phyloP scores from a whole-genome alignment of 345 rosid species.

The Citrus trifoliata region DNA sequence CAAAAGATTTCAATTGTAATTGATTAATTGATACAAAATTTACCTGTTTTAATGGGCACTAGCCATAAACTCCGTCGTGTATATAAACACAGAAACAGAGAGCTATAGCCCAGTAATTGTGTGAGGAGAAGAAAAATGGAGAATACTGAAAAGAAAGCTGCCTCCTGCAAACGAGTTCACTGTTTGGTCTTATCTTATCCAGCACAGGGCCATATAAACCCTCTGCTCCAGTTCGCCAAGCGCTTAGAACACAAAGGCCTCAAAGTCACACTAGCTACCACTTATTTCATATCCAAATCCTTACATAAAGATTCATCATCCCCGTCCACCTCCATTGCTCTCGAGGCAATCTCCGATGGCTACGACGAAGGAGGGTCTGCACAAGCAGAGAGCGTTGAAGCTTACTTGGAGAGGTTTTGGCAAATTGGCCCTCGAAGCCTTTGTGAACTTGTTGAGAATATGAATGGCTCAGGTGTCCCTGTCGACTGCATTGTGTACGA shows the following conservation, averaged over 20 bases:
- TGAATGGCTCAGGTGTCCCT: neutral
- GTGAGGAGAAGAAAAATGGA: too few species aligned
- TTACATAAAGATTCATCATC: neutral
- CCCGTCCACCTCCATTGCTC: neutral
- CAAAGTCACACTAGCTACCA: conserved; percentile 5
- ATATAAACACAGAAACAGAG: too few species aligned
- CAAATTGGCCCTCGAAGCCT: conserved; percentile 14
- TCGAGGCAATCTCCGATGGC: conserved; percentile 29
- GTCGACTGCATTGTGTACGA: conserved; percentile 26
- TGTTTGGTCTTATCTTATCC: too few species aligned
- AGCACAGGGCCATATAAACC: conserved; percentile 12
- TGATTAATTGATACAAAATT: too few species aligned
- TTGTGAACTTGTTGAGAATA: conserved; percentile 2
- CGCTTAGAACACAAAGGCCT: neutral
- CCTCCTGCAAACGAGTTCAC: too few species aligned
- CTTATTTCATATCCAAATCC: conserved; percentile 10
- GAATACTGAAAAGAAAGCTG: too few species aligned
- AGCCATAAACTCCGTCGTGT: too few species aligned
- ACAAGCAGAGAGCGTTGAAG: neutral
- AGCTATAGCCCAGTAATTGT: too few species aligned
- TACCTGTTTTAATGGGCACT: too few species aligned
- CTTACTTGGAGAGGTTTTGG: conserved; percentile 11
- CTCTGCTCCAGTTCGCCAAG: conserved; percentile 19
- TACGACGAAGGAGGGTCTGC: conserved; percentile 13
- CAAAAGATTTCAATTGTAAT: too few species aligned